These are phyloP conservation scores for Blastomyces gilchristii DNA, from an alignment of 2,329 filamentous ascomycete species.

Conservation along the genomic window DNA sequence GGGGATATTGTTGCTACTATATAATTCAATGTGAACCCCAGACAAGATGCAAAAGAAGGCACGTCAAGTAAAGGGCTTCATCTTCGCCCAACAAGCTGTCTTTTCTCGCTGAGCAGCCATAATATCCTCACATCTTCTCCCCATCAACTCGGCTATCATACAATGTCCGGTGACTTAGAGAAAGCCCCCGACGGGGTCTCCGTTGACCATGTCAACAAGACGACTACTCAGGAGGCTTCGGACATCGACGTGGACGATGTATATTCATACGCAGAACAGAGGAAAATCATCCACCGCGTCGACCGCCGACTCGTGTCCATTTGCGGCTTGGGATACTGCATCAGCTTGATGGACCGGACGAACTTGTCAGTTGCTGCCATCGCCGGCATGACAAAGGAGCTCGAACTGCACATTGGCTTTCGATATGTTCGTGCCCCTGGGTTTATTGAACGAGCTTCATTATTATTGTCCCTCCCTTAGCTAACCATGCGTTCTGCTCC, in stretches of 20 bases:
- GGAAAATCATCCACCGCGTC: slow-evolving; percentile 56
- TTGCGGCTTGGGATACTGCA: slow-evolving; percentile 59
- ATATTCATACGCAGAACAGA: slow-evolving; percentile 53
- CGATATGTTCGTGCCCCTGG: slow-evolving; percentile 17
- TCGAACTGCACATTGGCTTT: slow-evolving; percentile 20
- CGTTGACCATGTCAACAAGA: slow-evolving; percentile 6
- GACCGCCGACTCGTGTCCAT: slow-evolving; percentile 56
- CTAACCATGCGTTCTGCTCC: neutral
- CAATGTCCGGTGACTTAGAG: slow-evolving; percentile 13
- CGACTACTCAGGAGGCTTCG: neutral
- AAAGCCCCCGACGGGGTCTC: slow-evolving; percentile 7
- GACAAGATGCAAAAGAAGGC: neutral
- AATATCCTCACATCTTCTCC: neutral
- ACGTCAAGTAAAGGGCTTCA: neutral
- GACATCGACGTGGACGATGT: slow-evolving; percentile 15
- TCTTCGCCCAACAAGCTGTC: neutral
- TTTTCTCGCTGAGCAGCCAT: neutral
- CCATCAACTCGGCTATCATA: neutral
- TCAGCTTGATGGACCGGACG: slow-evolving; percentile 68
- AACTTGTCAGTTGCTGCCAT: slow-evolving; percentile 65
- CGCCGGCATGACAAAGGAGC: slow-evolving; percentile 40
- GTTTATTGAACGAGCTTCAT: neutral
- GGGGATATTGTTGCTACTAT: neutral
- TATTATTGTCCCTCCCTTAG: neutral
- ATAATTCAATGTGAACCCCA: neutral